phyloP scores from a whole-genome alignment of 306 rosid species.

The Bauhinia variegata region DNA sequence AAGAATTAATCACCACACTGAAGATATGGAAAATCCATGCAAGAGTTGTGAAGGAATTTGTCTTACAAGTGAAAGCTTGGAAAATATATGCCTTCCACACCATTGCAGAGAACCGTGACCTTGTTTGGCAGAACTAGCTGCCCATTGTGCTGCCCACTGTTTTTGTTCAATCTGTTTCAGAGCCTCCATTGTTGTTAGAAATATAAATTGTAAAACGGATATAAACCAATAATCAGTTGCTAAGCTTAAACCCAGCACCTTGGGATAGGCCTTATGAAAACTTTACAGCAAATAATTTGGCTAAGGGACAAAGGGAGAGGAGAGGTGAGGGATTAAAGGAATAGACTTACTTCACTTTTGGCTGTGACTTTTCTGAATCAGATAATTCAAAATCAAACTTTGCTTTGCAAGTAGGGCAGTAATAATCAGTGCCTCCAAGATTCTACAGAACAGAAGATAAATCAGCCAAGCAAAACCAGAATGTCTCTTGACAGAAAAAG shows the following conservation, averaged over 20 bases:
- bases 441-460: conserved; percentile 56
- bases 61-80: conserved; percentile 96
- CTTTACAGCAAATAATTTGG: conserved; percentile 9
- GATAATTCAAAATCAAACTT: conserved; percentile 95
- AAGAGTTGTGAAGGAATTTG: too few species aligned
- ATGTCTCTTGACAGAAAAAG: conserved; percentile 29
- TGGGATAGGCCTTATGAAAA: too few species aligned
- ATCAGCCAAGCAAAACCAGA: conserved; percentile 40
- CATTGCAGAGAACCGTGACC: conserved; percentile 92
- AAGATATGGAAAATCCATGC: too few species aligned
- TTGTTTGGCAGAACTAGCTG: conserved; percentile 70
- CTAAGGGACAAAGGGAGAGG: conserved; percentile 6
- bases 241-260: conserved; percentile 28
- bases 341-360: conserved; percentile 78
- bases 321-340: not conserved
- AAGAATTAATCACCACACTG: conserved; percentile 3
- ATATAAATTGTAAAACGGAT: conserved; percentile 3
- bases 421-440: conserved; percentile 91
- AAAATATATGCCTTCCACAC: conserved; percentile 92
- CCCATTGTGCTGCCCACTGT: conserved; percentile 32
- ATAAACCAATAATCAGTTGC: conserved; percentile 12
- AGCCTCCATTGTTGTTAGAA: conserved; percentile 41
- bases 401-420: conserved; percentile 96
- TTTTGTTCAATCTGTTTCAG: conserved; percentile 61
- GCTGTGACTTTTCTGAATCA: conserved; percentile 79